These are phyloP conservation scores for Amorphotheca resinae DNA, from an alignment of 495 filamentous ascomycete genomes.

Conservation along the genomic window DNA sequence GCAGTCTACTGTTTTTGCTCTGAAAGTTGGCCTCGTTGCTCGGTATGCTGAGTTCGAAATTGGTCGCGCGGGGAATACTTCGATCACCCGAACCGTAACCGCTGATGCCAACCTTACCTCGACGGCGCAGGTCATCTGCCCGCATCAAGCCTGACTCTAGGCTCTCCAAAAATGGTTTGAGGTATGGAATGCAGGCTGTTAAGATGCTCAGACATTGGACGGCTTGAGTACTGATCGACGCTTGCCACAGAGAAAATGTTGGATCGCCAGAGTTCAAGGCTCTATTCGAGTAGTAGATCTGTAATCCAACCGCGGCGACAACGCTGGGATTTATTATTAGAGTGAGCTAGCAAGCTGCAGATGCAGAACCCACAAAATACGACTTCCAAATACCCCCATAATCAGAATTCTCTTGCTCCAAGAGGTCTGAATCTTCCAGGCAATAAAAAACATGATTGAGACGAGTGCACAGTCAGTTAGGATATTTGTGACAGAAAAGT, in stretches of 20 bases:
- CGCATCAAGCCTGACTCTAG: conserved; percentile 2
- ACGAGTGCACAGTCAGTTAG: conserved; percentile 9
- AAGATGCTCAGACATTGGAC: conserved; percentile 11
- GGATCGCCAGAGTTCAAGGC: conserved; percentile 1
- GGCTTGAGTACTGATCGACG: conserved; percentile 2
- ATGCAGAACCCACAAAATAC: conserved; percentile 9
- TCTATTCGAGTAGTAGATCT: conserved; percentile 1
- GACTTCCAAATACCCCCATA: conserved; percentile 1
- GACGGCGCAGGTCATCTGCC: background rate
- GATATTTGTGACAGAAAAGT: conserved; percentile 6
- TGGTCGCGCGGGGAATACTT: too few relatives aligned
- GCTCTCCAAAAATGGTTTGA: conserved; percentile 12
- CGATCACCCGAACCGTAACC: background rate
- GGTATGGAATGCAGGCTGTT: conserved; percentile 10
- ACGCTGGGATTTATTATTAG: conserved; percentile 1
- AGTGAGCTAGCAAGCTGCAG: background rate
- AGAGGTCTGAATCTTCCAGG: conserved; percentile 6
- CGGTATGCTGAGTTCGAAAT: too few relatives aligned
- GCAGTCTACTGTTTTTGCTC: too few relatives aligned
- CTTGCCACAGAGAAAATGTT: conserved; percentile 2
- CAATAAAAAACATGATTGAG: conserved; percentile 4
- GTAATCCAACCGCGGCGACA: background rate
- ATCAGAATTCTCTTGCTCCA: conserved; percentile 5
- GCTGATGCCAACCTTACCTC: background rate
- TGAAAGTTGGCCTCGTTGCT: background rate